Evolutionary conservation across 2,329 filamentous ascomycete genomes (phyloP), one percentile per base, ranked within the genome.

Genomic region (Neurospora sp.): DNA sequence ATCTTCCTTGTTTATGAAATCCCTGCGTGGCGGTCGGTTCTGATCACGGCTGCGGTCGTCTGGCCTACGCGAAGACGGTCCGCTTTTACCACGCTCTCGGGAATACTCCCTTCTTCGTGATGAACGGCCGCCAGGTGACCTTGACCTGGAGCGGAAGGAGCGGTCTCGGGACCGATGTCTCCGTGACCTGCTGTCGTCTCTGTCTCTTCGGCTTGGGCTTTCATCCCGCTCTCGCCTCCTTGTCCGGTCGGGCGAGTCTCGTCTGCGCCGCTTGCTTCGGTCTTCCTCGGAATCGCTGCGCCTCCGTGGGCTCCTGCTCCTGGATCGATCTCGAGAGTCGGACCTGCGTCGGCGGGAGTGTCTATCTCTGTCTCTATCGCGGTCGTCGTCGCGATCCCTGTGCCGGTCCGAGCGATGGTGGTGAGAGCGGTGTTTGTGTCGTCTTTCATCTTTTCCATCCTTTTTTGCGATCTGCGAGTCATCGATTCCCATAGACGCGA

Each of bases 401-500:
- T 36, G 81, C 17, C 82, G 69, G n/a, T 72, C 72, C 15, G 74
- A 74, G n/a, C 73, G 80, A 70, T 82, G 83, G 66, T 82, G 82
- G 66, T 81, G 81, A 68, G 82, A 78, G 23, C 79, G 80, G 69
- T 78, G 77, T 66, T 79, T 79, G 70, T 84, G 82, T 39, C 77
- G 78, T 65, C 78, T 79, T 62, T 85, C 83, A 69, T 81, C 81
- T 70, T 77, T 80, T 39, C 75, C 52, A 17, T 17, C 75, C 66
- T 79, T 80, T 0, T 78, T 75, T 69, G 79, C 78, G 6, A 77
- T 69, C 67, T 78, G 81, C 4, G 84, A 81, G 15, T 86, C 84
- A 0, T 80, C 82, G 65, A 87, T 83, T 0, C 88, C 88, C 80
- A 89, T 88, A 10, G 86, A 84, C 0, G 86, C 85, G 36, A 96